Conservation (phyloP, 106 monocot species). For the Phalaenopsis equestris region DNA sequence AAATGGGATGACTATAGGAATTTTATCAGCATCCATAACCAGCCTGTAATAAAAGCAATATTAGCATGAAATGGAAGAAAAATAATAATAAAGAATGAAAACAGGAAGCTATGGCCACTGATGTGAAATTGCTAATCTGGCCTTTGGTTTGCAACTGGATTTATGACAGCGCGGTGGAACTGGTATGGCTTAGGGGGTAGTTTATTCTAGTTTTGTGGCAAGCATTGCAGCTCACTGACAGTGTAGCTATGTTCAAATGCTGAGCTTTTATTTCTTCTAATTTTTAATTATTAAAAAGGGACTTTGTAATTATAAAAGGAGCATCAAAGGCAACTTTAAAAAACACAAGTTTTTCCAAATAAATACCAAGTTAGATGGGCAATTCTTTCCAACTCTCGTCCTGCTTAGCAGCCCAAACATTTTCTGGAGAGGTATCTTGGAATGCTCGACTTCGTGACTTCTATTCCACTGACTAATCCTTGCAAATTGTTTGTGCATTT, state of each 20-base stretch:
- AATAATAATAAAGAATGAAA: neutral
- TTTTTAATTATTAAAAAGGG: neutral
- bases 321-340: neutral
- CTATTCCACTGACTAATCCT: neutral
- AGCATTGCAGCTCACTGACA: too few relatives aligned
- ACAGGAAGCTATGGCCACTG: neutral
- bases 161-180: too few relatives aligned
- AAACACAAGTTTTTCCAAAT: neutral
- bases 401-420: neutral
- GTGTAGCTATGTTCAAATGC: too few relatives aligned
- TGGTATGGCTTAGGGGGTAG: too few relatives aligned
- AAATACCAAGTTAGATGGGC: neutral
- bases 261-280: neutral
- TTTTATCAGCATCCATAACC: conserved; percentile 70
- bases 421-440: neutral
- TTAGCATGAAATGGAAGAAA: neutral
- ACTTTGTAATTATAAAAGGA: neutral
- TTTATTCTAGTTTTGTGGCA: too few relatives aligned
- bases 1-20: conserved; percentile 74
- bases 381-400: neutral
- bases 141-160: too few relatives aligned
- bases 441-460: neutral
- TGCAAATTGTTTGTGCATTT: neutral
- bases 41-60: conserved; percentile 31
- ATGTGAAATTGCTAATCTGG: too few relatives aligned